Percentiles rank a stretch among this genome's conserved stretches.
Evolutionary conservation across 495 filamentous ascomycete genomes (phyloP).

Genomic region (Hypoxylon crocopeplum): DNA sequence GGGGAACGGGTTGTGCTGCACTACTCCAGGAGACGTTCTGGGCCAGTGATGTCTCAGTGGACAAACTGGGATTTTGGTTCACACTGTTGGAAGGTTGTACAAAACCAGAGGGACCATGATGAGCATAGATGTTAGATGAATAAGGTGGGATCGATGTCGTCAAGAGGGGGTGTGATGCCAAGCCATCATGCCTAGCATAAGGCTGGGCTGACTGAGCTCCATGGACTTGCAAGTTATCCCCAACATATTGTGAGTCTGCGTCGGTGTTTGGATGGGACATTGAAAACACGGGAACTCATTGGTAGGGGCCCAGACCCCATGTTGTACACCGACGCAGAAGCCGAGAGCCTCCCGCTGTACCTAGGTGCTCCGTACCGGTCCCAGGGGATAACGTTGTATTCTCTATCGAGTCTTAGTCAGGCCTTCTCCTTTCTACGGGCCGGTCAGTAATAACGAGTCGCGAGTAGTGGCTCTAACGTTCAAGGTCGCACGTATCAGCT

Average conservation of each 20-base stretch:
- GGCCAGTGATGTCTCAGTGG: conserved; percentile 3
- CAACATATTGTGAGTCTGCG: conserved; percentile 5
- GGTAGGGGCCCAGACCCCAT: conserved; percentile 22
- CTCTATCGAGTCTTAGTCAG: background rate
- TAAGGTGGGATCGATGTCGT: conserved; percentile 16
- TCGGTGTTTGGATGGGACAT: conserved; percentile 13
- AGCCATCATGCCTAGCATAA: conserved; percentile 7
- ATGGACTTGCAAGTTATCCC: conserved; percentile 6
- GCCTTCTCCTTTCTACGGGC: too few species aligned
- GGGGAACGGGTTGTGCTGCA: conserved; percentile 12
- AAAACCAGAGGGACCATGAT: background rate
- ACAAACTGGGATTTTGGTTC: background rate
- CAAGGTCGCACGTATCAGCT: background rate
- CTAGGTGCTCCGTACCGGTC: conserved; percentile 8
- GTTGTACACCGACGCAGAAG: conserved; percentile 13
- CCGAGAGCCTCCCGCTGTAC: background rate
- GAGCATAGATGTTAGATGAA: conserved; percentile 8
- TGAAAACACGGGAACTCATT: conserved; percentile 17
- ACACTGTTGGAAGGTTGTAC: conserved; percentile 2
- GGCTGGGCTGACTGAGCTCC: conserved; percentile 1
- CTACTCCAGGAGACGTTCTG: conserved; percentile 19
- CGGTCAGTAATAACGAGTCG: background rate
- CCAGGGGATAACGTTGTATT: background rate
- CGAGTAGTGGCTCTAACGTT: too few species aligned
- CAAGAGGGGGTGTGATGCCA: conserved; percentile 11